Conservation (phyloP, 108 stramenopile species). For the Nannochloropsis granulata region DNA sequence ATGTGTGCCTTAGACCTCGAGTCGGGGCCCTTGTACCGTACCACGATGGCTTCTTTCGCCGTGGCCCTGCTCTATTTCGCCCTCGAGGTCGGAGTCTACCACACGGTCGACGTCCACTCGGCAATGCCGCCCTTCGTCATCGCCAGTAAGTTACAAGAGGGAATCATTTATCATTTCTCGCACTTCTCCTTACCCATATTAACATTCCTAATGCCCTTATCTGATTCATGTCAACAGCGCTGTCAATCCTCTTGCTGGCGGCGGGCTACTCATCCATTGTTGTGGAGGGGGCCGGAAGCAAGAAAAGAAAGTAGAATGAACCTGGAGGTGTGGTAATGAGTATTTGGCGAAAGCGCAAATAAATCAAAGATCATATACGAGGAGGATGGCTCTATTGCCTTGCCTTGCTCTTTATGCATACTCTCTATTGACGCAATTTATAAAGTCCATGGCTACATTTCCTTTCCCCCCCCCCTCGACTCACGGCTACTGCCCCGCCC, state of each 20-base stretch:
- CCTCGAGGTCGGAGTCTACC: background rate
- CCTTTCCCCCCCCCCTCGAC: too few species aligned
- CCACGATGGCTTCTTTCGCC: background rate
- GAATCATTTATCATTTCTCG: background rate
- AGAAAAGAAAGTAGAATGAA: background rate
- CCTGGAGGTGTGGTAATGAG: background rate
- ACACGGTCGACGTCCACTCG: background rate
- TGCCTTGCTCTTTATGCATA: background rate
- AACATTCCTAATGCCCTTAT: background rate
- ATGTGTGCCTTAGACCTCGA: background rate
- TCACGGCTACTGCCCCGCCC: too few species aligned
- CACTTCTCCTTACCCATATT: background rate
- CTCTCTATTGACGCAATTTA: background rate
- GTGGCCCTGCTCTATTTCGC: background rate
- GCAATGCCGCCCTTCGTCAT: background rate
- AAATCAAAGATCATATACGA: too few species aligned
- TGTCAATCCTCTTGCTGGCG: background rate
- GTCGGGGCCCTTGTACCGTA: background rate
- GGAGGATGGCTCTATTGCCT: background rate
- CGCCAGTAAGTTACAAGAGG: background rate
- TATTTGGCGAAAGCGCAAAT: background rate
- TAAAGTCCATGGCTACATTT: too few species aligned
- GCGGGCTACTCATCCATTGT: background rate
- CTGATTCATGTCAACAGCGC: background rate
- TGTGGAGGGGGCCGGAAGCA: background rate